phyloP scores from a whole-genome alignment of 2,329 filamentous ascomycete species.

The Xylaria arbuscula region DNA sequence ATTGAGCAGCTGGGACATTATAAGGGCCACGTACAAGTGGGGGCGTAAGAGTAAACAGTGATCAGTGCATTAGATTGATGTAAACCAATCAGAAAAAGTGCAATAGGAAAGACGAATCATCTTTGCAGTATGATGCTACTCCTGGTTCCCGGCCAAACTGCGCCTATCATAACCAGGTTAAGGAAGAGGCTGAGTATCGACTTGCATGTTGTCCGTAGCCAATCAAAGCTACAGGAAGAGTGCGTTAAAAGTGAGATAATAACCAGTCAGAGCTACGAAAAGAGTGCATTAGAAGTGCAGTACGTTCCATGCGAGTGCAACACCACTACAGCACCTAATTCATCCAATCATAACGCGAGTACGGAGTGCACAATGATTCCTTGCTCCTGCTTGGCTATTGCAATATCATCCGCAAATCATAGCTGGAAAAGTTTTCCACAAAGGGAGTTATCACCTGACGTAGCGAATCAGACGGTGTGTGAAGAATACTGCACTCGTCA shows the following conservation, averaged over 20 bases:
- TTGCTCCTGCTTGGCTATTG: too few species aligned
- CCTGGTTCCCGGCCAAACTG: too few species aligned
- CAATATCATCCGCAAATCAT: too few species aligned
- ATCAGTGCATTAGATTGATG: background rate
- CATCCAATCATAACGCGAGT: too few species aligned
- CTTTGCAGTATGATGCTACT: background rate
- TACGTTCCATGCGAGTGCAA: too few species aligned
- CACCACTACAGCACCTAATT: background rate
- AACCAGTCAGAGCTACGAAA: background rate
- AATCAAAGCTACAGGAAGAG: background rate
- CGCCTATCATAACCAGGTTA: background rate
- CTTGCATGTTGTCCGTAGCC: background rate
- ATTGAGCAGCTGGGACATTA: background rate
- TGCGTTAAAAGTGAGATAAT: background rate
- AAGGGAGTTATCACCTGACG: too few species aligned
- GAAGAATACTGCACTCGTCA: background rate
- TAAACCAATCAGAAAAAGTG: background rate
- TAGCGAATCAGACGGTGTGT: too few species aligned
- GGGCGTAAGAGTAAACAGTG: background rate
- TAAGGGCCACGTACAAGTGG: background rate
- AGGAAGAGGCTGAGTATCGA: background rate
- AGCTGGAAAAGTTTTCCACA: too few species aligned
- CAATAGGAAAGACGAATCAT: background rate
- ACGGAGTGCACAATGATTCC: too few species aligned
- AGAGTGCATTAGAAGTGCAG: background rate